These are phyloP conservation scores for Phytophthora multivora DNA, from an alignment of 352 stramenopile species.

Conservation along the genomic window DNA sequence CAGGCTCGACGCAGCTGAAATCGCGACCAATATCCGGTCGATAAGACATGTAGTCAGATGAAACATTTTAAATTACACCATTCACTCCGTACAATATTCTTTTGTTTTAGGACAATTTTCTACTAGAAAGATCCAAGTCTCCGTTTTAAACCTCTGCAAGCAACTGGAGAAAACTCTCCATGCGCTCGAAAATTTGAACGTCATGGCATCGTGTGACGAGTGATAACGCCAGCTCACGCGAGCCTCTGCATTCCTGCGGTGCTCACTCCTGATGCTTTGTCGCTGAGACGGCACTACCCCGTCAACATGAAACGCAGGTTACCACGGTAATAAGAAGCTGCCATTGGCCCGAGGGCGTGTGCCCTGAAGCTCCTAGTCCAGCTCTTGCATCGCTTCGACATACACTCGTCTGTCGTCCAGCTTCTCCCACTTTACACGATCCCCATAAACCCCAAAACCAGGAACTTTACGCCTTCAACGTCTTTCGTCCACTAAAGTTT, in stretches of 20 bases:
- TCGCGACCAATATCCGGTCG: background rate
- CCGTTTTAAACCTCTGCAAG: no score
- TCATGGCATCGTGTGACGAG: background rate
- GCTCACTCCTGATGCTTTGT: slow-evolving; percentile 16
- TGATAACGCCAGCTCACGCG: slow-evolving; percentile 8
- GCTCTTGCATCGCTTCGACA: slow-evolving; percentile 1
- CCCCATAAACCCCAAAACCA: background rate
- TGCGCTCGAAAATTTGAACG: background rate
- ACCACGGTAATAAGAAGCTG: slow-evolving; percentile 4
- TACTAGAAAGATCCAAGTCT: no score
- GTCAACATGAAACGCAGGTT: slow-evolving; percentile 17
- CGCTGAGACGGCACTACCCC: slow-evolving; percentile 14
- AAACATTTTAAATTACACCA: no score
- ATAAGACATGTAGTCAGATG: background rate
- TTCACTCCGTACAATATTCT: no score
- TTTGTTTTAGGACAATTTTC: no score
- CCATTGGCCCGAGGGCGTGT: slow-evolving; percentile 28
- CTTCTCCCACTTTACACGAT: background rate
- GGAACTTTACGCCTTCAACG: background rate
- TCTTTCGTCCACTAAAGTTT: background rate
- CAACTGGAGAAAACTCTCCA: no score
- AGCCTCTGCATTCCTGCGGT: background rate
- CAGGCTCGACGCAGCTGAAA: slow-evolving; percentile 10
- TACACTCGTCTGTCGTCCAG: background rate
- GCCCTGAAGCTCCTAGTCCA: slow-evolving; percentile 2